Conservation (phyloP, 768 basidiomycete genomes). For the Boletellus ananas region DNA sequence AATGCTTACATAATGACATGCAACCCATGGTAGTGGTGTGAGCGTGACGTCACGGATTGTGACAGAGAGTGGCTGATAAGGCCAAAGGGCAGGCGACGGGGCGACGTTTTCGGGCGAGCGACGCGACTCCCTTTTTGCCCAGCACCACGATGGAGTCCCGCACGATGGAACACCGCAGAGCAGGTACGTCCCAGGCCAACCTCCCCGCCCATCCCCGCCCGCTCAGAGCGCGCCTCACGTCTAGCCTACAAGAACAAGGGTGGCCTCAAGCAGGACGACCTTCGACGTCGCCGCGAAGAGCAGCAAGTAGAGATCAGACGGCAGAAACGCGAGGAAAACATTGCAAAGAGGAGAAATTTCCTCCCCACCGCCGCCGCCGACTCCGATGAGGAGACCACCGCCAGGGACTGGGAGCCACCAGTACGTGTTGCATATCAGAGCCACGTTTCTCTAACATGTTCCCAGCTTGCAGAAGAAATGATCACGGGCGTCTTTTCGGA, state of each 20-base stretch:
- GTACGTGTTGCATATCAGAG: constrained; percentile 37
- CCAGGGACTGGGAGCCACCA: constrained; percentile 71
- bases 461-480: constrained; percentile 86
- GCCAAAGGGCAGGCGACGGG: background rate
- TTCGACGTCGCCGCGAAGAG: constrained; percentile 94
- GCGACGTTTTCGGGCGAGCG: constrained; percentile 11
- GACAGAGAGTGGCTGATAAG: constrained; percentile 27
- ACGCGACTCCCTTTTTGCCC: constrained; percentile 12
- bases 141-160: constrained; percentile 50
- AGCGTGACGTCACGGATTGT: constrained; percentile 19
- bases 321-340: constrained; percentile 98
- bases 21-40: background rate
- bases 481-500: constrained; percentile 90
- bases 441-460: constrained; percentile 8
- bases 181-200: constrained; percentile 42
- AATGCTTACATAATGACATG: background rate
- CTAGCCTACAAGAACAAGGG: constrained; percentile 90
- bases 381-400: constrained; percentile 86
- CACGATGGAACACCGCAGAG: constrained; percentile 71
- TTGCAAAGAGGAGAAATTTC: constrained; percentile 95
- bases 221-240: constrained; percentile 36
- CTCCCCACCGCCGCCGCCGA: constrained; percentile 69
- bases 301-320: constrained; percentile 98
- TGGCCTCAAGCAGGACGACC: constrained; percentile 85
- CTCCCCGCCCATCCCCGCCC: constrained; percentile 1